Base-by-base conservation (phyloP, 441 rosid species). In the Populus hybrid region DNA sequence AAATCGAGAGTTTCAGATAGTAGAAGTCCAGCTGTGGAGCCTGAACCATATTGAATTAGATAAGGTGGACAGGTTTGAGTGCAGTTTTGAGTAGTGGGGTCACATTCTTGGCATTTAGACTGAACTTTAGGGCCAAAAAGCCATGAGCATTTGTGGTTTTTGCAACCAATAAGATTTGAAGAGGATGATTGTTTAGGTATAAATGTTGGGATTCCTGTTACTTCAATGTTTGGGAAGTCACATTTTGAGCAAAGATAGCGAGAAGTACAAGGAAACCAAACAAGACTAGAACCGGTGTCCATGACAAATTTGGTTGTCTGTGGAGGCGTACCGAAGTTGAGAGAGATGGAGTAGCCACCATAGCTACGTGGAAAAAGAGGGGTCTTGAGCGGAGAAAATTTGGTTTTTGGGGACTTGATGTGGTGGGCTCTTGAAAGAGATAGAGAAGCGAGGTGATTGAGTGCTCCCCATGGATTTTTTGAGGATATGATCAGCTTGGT, bases 221-320 rank as follows among this genome's bases (percentile, higher is more conserved):
- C 84, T 76, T 89, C 87, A 14, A 81, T n/a, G 10, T 88, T 85
- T 40, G 87, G 32, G 85, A 94, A 94, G 46, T n/a, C 20, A 77
- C 97, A 95, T 11, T 18, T 66, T 76, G 84, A 77, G 83, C 99
- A 93, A 70, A 74, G 81, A 78, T 95, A 95, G 67, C 84, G 87
- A 9, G 95, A 85, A 42, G 99, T 93, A 82, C 95, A 92, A 61
- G 98, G 99, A 71, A 91, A 88, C 99, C 99, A 95, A 32, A 89
- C 88, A 63, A 95, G 94, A 74, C 95, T 90, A 72, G 95, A 90
- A 30, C 99, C 97, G 0, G 98, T 93, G 76, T 93, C 98, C 85
- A 95, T 83, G 18, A 93, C 40, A 78, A 89, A 85, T 10, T 83
- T 74, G 66, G 83, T 72, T 11, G 83, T 75, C 79, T 95, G 97